Conservation (phyloP, 108 stramenopile species). For the Stephanodiscus triporus region DNA sequence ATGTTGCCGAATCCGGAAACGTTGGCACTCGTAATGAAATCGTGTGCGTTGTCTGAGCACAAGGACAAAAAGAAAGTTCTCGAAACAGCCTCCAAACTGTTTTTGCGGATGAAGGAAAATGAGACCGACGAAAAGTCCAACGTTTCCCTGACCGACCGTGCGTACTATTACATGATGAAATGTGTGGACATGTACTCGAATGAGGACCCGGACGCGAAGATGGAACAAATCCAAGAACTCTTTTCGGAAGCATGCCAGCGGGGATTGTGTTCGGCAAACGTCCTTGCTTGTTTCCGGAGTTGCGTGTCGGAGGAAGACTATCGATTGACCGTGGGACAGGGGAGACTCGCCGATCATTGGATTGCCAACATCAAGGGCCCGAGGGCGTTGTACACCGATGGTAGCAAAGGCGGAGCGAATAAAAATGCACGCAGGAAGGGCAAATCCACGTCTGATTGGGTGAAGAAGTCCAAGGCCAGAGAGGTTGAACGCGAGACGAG, state of each 20-base stretch:
- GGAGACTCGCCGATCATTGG: slow-evolving; percentile 53
- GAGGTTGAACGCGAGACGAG: slow-evolving; percentile 14
- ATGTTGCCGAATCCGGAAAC: slow-evolving; percentile 39
- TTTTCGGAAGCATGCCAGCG: slow-evolving; percentile 52
- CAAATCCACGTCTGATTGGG: slow-evolving; percentile 55
- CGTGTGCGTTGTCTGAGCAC: slow-evolving; percentile 33
- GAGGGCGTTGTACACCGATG: slow-evolving; percentile 52
- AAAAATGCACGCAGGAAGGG: slow-evolving; percentile 54
- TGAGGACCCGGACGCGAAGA: slow-evolving; percentile 25
- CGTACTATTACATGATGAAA: slow-evolving; percentile 53
- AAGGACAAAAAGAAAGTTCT: slow-evolving; percentile 39
- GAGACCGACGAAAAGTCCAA: slow-evolving; percentile 38
- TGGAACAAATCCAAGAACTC: slow-evolving; percentile 41
- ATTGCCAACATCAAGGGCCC: slow-evolving; percentile 49
- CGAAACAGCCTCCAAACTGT: slow-evolving; percentile 28
- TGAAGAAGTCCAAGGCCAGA: slow-evolving; percentile 38
- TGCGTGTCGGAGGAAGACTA: slow-evolving; percentile 51
- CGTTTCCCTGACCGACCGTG: slow-evolving; percentile 38
- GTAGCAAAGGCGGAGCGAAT: slow-evolving; percentile 41
- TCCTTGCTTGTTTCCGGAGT: slow-evolving; percentile 37
- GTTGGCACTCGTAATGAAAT: slow-evolving; percentile 46
- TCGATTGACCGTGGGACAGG: slow-evolving; percentile 45
- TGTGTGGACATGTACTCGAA: slow-evolving; percentile 27
- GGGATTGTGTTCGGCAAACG: slow-evolving; percentile 32
- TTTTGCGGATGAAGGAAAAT: slow-evolving; percentile 22